Evolutionary conservation across 2,329 filamentous ascomycete genomes (phyloP), one percentile per base, ranked within the genome.

Genomic region (Dendryphion nanum): DNA sequence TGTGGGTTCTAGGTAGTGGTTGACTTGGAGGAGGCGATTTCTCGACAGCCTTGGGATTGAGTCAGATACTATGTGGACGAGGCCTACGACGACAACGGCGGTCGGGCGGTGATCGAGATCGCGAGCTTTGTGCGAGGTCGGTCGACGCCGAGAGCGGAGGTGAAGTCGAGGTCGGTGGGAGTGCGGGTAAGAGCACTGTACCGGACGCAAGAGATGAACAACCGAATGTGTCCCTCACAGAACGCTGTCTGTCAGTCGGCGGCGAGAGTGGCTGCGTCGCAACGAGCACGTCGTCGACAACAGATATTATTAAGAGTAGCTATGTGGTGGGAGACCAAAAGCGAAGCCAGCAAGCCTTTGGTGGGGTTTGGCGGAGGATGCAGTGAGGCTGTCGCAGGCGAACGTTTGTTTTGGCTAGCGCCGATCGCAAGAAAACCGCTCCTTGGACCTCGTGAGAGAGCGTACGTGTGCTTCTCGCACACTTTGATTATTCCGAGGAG

Each of bases 171-270:
- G 23, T 26, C n/a, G 23, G 23, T 8, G n/a, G 23, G 23, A n/a
- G 23, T n/a, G 23, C 23, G n/a, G 23, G 23, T 26, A 26, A n/a
- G 23, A 26, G 23, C 23, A 50, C 55, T 71, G 68, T 76, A 76
- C 73, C 77, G 53, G 67, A 79, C 78, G 79, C 71, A 80, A 86
- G 89, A 95, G 89, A 95, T 86, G 75, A 89, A 95, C 89, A 95
- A 95, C 68, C 84, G 71, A 95, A 95, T 95, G 89, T 89, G 85
- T 95, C 89, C 86, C 89, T 88, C 74, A 75, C 75, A 19, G 7
- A 73, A 67, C 64, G 68, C 69, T 72, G 70, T 67, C 61, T 62
- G 60, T 51, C 45, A 28, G 23, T 10, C 45, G 45, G 47, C n/a
- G n/a, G n/a, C n/a, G n/a, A n/a, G n/a, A n/a, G n/a, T n/a, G n/a